Evolutionary conservation across 1,284 basidiomycete species (phyloP).

Genomic region (Ceratobasidium sp.): DNA sequence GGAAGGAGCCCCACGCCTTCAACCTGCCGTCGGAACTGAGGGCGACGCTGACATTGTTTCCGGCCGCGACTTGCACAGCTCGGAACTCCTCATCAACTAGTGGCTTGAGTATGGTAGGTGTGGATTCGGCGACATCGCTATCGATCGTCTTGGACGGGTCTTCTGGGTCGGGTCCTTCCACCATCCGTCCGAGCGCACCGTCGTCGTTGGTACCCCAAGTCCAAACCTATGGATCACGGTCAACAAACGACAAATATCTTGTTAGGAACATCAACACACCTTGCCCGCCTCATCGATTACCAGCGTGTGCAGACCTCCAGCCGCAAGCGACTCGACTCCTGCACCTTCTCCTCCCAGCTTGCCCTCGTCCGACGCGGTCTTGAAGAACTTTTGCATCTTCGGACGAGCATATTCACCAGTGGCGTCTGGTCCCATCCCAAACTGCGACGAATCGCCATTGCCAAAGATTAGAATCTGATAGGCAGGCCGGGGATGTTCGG

Average conservation of each 20-base stretch:
- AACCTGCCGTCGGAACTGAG: slow-evolving; percentile 58
- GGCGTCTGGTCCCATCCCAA: slow-evolving; percentile 56
- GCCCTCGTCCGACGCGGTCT: slow-evolving; percentile 49
- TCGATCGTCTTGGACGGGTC: slow-evolving; percentile 50
- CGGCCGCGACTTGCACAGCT: slow-evolving; percentile 59
- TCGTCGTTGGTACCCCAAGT: slow-evolving; percentile 68
- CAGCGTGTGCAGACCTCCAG: slow-evolving; percentile 61
- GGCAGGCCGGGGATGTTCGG: slow-evolving; percentile 43
- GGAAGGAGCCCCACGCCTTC: slow-evolving; percentile 65
- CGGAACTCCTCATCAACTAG: slow-evolving; percentile 56
- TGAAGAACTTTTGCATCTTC: slow-evolving; percentile 53
- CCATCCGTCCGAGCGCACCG: slow-evolving; percentile 60
- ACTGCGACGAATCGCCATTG: slow-evolving; percentile 56
- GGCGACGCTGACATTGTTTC: slow-evolving; percentile 59
- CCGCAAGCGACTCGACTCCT: slow-evolving; percentile 54
- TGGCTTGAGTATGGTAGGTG: slow-evolving; percentile 55
- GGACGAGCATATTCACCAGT: slow-evolving; percentile 56
- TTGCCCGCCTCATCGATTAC: slow-evolving; percentile 57
- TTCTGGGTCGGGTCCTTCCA: slow-evolving; percentile 52
- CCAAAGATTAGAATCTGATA: slow-evolving; percentile 56
- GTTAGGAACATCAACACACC: slow-evolving; percentile 46
- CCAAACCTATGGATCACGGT: slow-evolving; percentile 48
- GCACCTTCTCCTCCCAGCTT: slow-evolving; percentile 49
- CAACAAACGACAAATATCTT: background rate
- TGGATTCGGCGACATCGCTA: slow-evolving; percentile 59